Evolutionary conservation across 345 rosid species (phyloP), one percentile per base, ranked within the genome.

Genomic region (Gossypium ekmanianum): DNA sequence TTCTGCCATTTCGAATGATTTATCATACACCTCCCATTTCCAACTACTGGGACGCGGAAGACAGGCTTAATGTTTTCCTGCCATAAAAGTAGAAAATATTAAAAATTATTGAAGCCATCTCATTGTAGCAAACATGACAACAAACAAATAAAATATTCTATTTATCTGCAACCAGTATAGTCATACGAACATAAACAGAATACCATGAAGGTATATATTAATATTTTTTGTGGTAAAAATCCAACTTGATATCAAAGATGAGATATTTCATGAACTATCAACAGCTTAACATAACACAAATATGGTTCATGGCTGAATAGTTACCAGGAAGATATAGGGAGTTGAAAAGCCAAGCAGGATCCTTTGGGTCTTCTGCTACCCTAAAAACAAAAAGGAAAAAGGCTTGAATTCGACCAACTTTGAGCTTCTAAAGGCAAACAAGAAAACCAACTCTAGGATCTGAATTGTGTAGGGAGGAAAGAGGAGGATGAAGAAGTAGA

Each of bases 11-110:
- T 41, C 73, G 41, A 88, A 69, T 17, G 84, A 26, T 74, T 77
- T 87, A 18, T 61, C 75, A 79, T 84, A 74, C 79, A 67, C 79
- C 92, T 78, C 98, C 98, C 98, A 94, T 94, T 61, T 74, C 75
- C 75, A 54, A 39, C 66, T 51, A 59, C 22, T 39, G 73, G 71
- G 66, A 63, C 17, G 77, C 62, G 70, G 64, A 50, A 71, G 58
- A 52, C 54, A 51, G 11, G 11, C 47, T 41, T 7, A 69, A 43
- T 70, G 62, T 45, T 47, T 44, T 58, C 75, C 86, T 57, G 47
- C 74, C 58, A 77, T 7, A 73, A 9, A 14, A 76, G 54, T 17
- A 67, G 22, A 61, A 18, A n/a, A 29, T 56, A 51, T 75, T 43
- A 63, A 68, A 39, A 27, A 54, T 57, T 47, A 45, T 17, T 27